A percentile compares a stretch with the other conserved stretches of the same genome.
Evolutionary conservation across 768 basidiomycete genomes (phyloP).

Genomic region (Leccinum broughii): DNA sequence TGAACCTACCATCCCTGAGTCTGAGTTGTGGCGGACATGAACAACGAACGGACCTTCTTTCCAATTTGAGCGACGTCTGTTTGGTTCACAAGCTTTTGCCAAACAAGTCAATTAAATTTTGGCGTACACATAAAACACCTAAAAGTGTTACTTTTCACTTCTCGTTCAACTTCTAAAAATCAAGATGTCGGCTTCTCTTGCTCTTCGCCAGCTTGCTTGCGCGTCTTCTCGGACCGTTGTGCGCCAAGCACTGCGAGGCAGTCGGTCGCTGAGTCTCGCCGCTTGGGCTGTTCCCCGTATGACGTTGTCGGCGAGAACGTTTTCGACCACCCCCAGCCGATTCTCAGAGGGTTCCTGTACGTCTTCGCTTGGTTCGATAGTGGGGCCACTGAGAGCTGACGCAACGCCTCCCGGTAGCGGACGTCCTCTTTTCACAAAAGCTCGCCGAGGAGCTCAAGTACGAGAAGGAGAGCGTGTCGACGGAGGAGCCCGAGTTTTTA

Average conservation of each 20-base stretch:
- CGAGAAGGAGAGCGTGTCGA: conserved; percentile 61
- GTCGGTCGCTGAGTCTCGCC: conserved; percentile 21
- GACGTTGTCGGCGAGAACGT: conserved; percentile 34
- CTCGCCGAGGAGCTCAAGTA: conserved; percentile 82
- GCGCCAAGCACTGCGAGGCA: conserved; percentile 28
- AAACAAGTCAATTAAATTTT: conserved; percentile 35
- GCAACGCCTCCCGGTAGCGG: conserved; percentile 45
- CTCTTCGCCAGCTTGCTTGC: conserved; percentile 56
- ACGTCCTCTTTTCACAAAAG: conserved; percentile 72
- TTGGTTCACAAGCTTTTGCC: conserved; percentile 34
- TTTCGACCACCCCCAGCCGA: conserved; percentile 40
- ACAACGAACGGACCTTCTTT: conserved; percentile 5
- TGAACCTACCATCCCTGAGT: neutral
- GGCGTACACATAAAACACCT: neutral
- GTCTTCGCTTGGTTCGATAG: conserved; percentile 8
- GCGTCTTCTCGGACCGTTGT: conserved; percentile 41
- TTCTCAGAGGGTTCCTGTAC: conserved; percentile 47
- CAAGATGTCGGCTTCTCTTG: conserved; percentile 63
- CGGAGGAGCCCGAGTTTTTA: conserved; percentile 71
- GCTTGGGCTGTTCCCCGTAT: conserved; percentile 15
- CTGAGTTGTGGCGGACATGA: neutral
- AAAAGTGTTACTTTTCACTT: neutral
- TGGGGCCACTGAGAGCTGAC: neutral
- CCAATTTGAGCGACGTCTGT: conserved; percentile 25
- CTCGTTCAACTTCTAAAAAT: conserved; percentile 5